Percentiles rank a stretch among this genome's conserved stretches.
Evolutionary conservation across 2,329 filamentous ascomycete species (phyloP).

Genomic region (Chaetomium globosum): DNA sequence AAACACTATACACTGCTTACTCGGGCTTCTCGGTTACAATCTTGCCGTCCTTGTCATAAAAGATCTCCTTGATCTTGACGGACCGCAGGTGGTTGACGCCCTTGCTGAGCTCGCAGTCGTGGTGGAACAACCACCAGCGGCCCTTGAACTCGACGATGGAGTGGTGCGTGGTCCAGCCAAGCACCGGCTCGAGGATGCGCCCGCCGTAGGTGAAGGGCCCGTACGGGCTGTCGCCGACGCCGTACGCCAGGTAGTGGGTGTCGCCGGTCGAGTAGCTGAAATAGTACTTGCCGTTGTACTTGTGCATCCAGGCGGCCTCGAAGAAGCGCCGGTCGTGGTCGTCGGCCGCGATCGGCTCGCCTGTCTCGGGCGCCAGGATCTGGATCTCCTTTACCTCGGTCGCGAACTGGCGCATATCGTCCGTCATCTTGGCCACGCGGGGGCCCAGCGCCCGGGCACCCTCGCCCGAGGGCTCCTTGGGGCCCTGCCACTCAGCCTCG

Average conservation of each 20-base stretch:
- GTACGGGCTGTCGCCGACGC: slow-evolving; percentile 63
- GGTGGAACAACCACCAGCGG: slow-evolving; percentile 75
- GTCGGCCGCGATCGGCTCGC: slow-evolving; percentile 61
- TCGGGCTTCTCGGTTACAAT: slow-evolving; percentile 53
- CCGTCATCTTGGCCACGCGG: slow-evolving; percentile 64
- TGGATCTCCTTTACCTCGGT: slow-evolving; percentile 59
- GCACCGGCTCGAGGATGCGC: slow-evolving; percentile 71
- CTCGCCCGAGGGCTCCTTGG: slow-evolving; percentile 61
- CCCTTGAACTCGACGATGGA: slow-evolving; percentile 73
- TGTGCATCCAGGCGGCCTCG: slow-evolving; percentile 80
- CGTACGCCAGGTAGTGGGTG: slow-evolving; percentile 74
- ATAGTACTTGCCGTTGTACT: slow-evolving; percentile 69
- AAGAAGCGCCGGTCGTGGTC: slow-evolving; percentile 78
- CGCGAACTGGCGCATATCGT: slow-evolving; percentile 67
- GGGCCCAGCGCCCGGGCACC: slow-evolving; percentile 64
- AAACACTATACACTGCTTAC: slow-evolving; percentile 21
- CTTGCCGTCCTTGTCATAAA: slow-evolving; percentile 67
- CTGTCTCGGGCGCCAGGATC: slow-evolving; percentile 65
- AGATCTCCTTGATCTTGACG: slow-evolving; percentile 75
- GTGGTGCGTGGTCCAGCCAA: slow-evolving; percentile 82
- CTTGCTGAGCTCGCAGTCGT: slow-evolving; percentile 69
- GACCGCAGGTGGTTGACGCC: slow-evolving; percentile 72
- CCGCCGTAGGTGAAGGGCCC: slow-evolving; percentile 75
- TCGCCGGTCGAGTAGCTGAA: slow-evolving; percentile 79
- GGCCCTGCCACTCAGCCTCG: slow-evolving; percentile 56